Conservation (phyloP, 495 filamentous ascomycete species). For the Aspergillus funiculosus region DNA sequence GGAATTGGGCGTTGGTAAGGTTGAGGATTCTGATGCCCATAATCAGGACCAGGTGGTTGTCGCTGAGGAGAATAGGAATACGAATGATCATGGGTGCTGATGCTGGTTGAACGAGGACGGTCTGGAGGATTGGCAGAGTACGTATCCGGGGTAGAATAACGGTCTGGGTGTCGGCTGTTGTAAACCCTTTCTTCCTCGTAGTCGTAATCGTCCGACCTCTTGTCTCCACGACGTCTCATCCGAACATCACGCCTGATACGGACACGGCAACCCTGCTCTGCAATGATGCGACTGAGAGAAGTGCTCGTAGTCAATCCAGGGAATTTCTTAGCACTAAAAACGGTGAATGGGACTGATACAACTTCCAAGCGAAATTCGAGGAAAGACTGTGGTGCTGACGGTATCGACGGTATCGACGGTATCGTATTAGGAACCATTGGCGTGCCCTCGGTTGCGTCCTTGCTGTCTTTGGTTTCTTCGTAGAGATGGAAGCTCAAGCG, state of each 20-base stretch:
- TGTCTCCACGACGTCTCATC: constrained; percentile 84
- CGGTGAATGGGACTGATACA: constrained; percentile 78
- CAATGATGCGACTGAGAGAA: constrained; percentile 77
- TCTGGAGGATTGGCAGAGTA: constrained; percentile 39
- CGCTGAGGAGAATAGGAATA: constrained; percentile 38
- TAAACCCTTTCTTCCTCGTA: constrained; percentile 61
- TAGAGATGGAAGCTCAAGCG: constrained; percentile 85
- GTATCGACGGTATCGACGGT: constrained; percentile 21
- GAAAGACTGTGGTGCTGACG: constrained; percentile 36
- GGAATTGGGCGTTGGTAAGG: constrained; percentile 31
- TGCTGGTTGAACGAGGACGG: constrained; percentile 70
- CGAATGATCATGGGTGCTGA: constrained; percentile 52
- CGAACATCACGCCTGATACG: constrained; percentile 94
- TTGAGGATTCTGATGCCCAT: constrained; percentile 38
- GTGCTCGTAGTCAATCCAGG: constrained; percentile 92
- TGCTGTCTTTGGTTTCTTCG: constrained; percentile 79
- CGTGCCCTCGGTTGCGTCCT: constrained; percentile 55
- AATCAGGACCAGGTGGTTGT: constrained; percentile 52
- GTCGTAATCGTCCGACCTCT: constrained; percentile 58
- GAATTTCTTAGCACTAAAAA: constrained; percentile 98
- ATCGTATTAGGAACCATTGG: constrained; percentile 19
- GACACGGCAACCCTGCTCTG: constrained; percentile 95
- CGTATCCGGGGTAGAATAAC: constrained; percentile 49
- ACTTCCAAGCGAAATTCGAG: constrained; percentile 78
- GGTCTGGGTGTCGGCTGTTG: constrained; percentile 48